phyloP scores from a whole-genome alignment of 352 stramenopile genomes.

The Pythium pyrilobum region DNA sequence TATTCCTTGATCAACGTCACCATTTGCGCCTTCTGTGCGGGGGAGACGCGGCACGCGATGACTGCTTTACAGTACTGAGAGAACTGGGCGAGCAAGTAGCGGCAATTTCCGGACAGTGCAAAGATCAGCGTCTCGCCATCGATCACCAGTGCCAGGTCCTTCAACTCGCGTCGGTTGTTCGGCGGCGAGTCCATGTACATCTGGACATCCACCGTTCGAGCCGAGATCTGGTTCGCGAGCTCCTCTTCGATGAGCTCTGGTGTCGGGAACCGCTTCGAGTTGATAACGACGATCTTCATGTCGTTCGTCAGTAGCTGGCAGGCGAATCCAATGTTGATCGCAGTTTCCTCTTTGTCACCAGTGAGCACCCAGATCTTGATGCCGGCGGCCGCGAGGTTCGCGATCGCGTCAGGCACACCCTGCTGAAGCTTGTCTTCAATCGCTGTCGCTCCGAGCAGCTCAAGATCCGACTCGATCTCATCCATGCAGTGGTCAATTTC shows the following conservation, averaged over 20 bases:
- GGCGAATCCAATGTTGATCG: constrained; percentile 93
- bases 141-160: constrained; percentile 70
- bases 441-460: constrained; percentile 85
- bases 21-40: constrained; percentile 84
- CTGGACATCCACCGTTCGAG: constrained; percentile 37
- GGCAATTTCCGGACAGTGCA: constrained; percentile 38
- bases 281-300: constrained; percentile 74
- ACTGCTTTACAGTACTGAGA: constrained; percentile 84
- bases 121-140: constrained; percentile 69
- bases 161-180: constrained; percentile 34
- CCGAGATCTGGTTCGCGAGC: constrained; percentile 37
- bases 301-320: constrained; percentile 84
- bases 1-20: constrained; percentile 77
- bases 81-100: constrained; percentile 49
- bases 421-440: constrained; percentile 94
- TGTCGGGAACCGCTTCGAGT: constrained; percentile 44
- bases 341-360: constrained; percentile 93
- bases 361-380: constrained; percentile 95
- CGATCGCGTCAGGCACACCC: constrained; percentile 87
- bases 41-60: constrained; percentile 84
- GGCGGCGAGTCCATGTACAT: constrained; percentile 42
- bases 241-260: constrained; percentile 42
- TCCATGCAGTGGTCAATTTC: constrained; percentile 73
- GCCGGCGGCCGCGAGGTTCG: constrained; percentile 72
- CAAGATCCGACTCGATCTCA: constrained; percentile 78